A percentile compares a stretch with the other conserved stretches of the same genome.
These are phyloP conservation scores for Phytophthora sp. DNA, from an alignment of 352 stramenopile genomes.

Conservation along the genomic window DNA sequence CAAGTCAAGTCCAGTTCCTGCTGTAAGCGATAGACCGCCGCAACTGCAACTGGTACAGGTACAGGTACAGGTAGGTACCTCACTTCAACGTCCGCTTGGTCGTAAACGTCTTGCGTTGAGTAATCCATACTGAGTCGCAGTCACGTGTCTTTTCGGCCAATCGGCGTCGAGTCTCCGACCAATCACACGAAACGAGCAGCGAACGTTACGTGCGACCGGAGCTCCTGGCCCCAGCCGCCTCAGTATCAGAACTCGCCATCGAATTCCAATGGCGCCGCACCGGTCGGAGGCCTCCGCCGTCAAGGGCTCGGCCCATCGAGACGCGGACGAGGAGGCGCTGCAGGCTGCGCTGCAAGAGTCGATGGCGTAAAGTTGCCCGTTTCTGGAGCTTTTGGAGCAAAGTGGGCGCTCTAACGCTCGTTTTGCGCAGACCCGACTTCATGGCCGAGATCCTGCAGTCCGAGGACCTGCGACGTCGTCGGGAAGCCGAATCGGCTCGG, in stretches of 20 bases:
- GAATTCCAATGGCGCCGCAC: conserved; percentile 25
- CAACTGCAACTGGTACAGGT: background rate
- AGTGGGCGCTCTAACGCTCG: background rate
- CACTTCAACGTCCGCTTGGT: background rate
- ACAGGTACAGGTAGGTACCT: background rate
- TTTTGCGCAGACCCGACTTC: conserved; percentile 57
- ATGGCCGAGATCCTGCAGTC: conserved; percentile 76
- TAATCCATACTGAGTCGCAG: background rate
- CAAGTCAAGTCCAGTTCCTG: conserved; percentile 83
- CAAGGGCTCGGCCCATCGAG: conserved; percentile 43
- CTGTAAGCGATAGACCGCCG: conserved; percentile 33
- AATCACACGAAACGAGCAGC: conserved; percentile 16
- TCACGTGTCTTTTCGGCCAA: background rate
- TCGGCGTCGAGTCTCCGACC: background rate
- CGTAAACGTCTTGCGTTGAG: background rate
- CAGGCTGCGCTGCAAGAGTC: conserved; percentile 69
- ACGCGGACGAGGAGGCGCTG: conserved; percentile 76
- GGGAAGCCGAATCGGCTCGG: background rate
- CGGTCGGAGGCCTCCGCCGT: conserved; percentile 7
- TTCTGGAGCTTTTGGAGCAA: no score
- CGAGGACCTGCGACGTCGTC: conserved; percentile 33
- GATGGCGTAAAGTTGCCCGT: conserved; percentile 43
- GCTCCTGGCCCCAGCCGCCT: conserved; percentile 1
- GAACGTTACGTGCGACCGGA: conserved; percentile 22
- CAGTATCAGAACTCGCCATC: conserved; percentile 10